Evolutionary conservation across 176 grass and related monocot genomes (phyloP).

Genomic region (Eragrostis nindensis): DNA sequence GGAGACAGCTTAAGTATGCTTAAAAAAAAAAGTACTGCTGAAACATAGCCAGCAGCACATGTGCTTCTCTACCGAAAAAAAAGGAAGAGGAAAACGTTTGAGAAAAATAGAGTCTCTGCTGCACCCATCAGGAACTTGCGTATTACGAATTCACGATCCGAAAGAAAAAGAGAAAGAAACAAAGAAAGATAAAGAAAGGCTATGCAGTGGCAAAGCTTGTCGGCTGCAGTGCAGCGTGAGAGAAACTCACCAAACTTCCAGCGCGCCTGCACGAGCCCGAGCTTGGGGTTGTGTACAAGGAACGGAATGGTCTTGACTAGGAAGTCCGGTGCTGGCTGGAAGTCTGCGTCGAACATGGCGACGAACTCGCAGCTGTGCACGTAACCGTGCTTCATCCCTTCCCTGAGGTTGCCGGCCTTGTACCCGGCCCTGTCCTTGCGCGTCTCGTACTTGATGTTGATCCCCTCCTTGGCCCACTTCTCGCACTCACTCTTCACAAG

Average conservation of each 20-base stretch:
- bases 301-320: slow-evolving; percentile 67
- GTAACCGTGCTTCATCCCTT: slow-evolving; percentile 72
- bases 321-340: slow-evolving; percentile 79
- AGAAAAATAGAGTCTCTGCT: neutral
- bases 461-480: slow-evolving; percentile 53
- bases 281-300: slow-evolving; percentile 58
- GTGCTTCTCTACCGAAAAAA: no score
- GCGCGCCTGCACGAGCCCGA: slow-evolving; percentile 82
- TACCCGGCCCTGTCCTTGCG: slow-evolving; percentile 65
- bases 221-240: neutral
- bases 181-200: neutral
- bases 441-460: slow-evolving; percentile 67
- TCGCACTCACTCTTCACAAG: slow-evolving; percentile 72
- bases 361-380: slow-evolving; percentile 64
- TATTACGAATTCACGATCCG: neutral
- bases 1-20: no score
- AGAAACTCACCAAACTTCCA: slow-evolving; percentile 72
- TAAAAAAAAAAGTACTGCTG: no score
- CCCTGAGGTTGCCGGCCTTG: slow-evolving; percentile 78
- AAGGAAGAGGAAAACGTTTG: no score
- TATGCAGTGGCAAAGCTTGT: neutral
- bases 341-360: slow-evolving; percentile 86
- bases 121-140: neutral
- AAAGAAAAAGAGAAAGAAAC: neutral
- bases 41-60: no score